Base-by-base conservation (phyloP, 495 filamentous ascomycete genomes). In the Poronia punctata region DNA sequence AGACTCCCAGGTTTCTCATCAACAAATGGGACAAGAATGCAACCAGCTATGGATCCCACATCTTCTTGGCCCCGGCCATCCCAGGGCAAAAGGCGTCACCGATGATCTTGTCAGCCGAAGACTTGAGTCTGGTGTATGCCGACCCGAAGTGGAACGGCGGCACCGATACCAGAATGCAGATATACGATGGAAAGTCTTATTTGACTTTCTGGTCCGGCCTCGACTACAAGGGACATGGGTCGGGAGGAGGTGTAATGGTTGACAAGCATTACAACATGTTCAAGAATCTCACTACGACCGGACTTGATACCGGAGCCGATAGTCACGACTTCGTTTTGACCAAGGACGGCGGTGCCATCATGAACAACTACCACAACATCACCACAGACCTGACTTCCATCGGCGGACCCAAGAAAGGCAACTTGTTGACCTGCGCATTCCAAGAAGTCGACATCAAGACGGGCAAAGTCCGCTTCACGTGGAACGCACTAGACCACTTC, bases 401-500 rank as follows among this genome's bases (percentile, higher is more conserved):
- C 6, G 52, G 52, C 6, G 52, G 52, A 11, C 45, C 52, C 3
- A 17, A 16, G 19, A 41, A 49, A 6, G 52, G 45, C 6, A 41
- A 15, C 12, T 27, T 56, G 18, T 25, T 52, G 26, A 42, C 46
- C 39, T 48, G 52, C 26, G 39, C 38, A 15, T 52, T 56, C 18
- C 52, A 56, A 23, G 74, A 77, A 49, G 50, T 77, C 1, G 72
- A 77, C 24, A 58, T 74, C 12, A 65, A 67, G 21, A 72, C 70
- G 0, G 66, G 61, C 33, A 54, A 65, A 31, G 57, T 76, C 21
- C 21, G 74, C 4, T 78, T 77, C 34, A 71, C 76, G 37, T 77
- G 75, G 70, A 62, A 63, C 21, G 63, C 68, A 5, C 57, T 71
- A 2, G 71, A 75, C 31, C 70, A 76, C 67, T 29, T 57, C 67